Conservation (phyloP, 257 asterid genomes). For the Capsicum baccatum region DNA sequence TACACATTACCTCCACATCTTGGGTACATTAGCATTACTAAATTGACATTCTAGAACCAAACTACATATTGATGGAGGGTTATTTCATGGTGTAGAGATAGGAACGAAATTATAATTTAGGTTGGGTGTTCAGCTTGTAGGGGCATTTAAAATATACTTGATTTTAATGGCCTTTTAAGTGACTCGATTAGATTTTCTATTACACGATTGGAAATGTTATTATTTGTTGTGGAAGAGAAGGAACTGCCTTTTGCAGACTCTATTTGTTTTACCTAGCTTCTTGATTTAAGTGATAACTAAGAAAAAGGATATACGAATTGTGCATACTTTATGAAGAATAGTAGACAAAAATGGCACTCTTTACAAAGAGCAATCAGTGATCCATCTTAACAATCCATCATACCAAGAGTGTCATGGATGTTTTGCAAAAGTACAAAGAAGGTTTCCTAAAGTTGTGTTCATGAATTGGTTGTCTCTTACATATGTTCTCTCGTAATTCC, state of each 20-base stretch:
- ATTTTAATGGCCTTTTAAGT: background rate
- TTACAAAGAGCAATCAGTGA: background rate
- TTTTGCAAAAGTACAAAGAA: background rate
- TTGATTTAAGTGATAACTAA: constrained; percentile 15
- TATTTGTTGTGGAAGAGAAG: background rate
- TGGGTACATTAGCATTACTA: constrained; percentile 19
- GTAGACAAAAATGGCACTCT: background rate
- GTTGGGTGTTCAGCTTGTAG: background rate
- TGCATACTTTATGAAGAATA: background rate
- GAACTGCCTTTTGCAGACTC: background rate
- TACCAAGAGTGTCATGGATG: background rate
- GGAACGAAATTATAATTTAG: background rate
- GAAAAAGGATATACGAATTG: background rate
- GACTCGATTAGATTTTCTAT: background rate
- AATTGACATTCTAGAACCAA: constrained; percentile 18
- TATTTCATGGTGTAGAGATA: background rate
- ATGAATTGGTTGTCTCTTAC: background rate
- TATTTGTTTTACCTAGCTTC: constrained; percentile 11
- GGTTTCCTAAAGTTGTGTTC: background rate
- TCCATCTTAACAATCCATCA: background rate
- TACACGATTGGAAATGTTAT: background rate
- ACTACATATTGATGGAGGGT: background rate
- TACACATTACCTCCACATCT: background rate
- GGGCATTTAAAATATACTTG: background rate
- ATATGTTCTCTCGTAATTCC: background rate